phyloP scores from a whole-genome alignment of 192 early-diverging fungal genomes.

The Nowakowskiella sp. region DNA sequence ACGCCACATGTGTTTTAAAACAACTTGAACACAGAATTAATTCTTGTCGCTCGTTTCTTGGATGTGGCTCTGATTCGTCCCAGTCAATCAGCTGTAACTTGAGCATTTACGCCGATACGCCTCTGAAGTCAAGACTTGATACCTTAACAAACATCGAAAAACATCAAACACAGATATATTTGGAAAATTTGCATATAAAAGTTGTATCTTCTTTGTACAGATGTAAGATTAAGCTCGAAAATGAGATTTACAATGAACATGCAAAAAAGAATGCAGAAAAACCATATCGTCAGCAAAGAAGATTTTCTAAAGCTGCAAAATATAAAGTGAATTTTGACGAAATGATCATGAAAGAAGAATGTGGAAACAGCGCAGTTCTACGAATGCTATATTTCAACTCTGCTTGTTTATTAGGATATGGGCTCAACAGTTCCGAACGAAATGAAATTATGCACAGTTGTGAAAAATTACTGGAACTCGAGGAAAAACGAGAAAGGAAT shows the following conservation, averaged over 20 bases:
- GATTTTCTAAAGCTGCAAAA: no score
- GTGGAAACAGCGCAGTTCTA: conserved; percentile 25
- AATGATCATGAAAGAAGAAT: conserved; percentile 8
- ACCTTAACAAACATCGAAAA: not conserved
- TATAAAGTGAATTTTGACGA: no score
- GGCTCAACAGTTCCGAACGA: conserved; percentile 15
- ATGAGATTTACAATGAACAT: not conserved
- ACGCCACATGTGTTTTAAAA: conserved; percentile 19
- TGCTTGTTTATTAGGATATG: conserved; percentile 11
- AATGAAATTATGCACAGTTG: conserved; percentile 8
- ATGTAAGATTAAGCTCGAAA: conserved; percentile 20
- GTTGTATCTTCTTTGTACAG: conserved; percentile 18
- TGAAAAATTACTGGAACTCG: conserved; percentile 9
- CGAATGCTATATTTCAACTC: conserved; percentile 15
- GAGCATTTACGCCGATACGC: conserved; percentile 19
- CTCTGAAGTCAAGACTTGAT: not conserved
- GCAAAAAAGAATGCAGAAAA: conserved; percentile 15
- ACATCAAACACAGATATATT: conserved; percentile 9
- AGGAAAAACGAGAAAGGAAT: conserved; percentile 12
- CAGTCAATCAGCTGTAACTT: conserved; percentile 20
- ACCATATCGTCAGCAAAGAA: conserved; percentile 17
- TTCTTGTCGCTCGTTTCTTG: conserved; percentile 10
- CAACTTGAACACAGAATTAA: conserved; percentile 14
- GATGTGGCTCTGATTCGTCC: conserved; percentile 17
- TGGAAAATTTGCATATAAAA: conserved; percentile 16